Conservation (phyloP, 441 rosid species). For the Erodium moschatum region DNA sequence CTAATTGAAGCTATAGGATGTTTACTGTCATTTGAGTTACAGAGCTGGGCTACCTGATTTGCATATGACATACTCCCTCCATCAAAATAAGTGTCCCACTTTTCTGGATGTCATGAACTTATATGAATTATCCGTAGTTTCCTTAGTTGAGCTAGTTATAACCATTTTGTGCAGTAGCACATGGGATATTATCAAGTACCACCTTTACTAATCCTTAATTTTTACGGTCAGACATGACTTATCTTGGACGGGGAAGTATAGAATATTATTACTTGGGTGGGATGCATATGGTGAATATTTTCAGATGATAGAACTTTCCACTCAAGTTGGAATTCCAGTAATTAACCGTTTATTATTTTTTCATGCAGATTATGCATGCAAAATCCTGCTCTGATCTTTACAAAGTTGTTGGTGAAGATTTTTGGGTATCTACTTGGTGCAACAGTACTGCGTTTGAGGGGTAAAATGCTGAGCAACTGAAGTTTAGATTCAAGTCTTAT, state of each 20-base stretch:
- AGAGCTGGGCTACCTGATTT: too few species aligned
- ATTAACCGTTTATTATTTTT: slow-evolving; percentile 17
- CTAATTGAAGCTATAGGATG: too few species aligned
- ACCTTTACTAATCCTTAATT: background rate
- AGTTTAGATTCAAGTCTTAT: slow-evolving; percentile 10
- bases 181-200: background rate
- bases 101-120: background rate
- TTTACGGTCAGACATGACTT: background rate
- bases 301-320: background rate
- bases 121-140: background rate
- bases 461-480: slow-evolving; percentile 31
- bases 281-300: background rate
- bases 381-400: slow-evolving; percentile 72
- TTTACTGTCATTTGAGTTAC: too few species aligned
- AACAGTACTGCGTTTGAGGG: slow-evolving; percentile 73
- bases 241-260: background rate
- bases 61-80: too few species aligned
- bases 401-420: slow-evolving; percentile 82
- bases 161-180: background rate
- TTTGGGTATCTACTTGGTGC: slow-evolving; percentile 97
- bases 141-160: background rate
- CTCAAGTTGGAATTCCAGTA: background rate
- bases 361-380: slow-evolving; percentile 60
- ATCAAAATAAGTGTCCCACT: too few species aligned
- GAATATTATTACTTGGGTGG: background rate